Conservation (phyloP, 495 filamentous ascomycete species). For the Aspergillus conjunctus region DNA sequence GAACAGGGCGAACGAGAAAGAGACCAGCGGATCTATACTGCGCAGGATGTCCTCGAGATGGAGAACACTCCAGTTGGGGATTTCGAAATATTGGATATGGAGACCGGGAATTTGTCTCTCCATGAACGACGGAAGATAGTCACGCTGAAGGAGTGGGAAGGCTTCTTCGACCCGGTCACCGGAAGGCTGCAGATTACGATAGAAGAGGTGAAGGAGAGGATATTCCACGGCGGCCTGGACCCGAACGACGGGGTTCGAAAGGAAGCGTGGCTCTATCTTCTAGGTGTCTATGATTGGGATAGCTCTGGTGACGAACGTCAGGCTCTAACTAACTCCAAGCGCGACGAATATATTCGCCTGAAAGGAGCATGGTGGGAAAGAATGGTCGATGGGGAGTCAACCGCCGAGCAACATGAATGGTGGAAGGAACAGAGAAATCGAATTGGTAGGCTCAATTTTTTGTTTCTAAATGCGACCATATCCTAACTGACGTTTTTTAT, state of each 20-base stretch:
- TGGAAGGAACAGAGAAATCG: constrained; percentile 93
- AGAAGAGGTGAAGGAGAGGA: constrained; percentile 91
- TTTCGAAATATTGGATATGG: constrained; percentile 89
- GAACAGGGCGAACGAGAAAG: constrained; percentile 90
- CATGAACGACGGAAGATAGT: constrained; percentile 74
- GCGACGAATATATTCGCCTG: constrained; percentile 91
- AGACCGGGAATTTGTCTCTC: constrained; percentile 68
- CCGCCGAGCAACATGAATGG: constrained; percentile 79
- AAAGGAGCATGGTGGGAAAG: constrained; percentile 97
- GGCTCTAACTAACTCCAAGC: constrained; percentile 76
- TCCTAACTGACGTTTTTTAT: constrained; percentile 7
- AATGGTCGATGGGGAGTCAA: constrained; percentile 77
- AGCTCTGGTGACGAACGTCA: constrained; percentile 79
- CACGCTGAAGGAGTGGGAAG: constrained; percentile 81
- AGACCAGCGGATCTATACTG: constrained; percentile 87
- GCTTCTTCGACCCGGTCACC: constrained; percentile 73
- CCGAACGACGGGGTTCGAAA: constrained; percentile 89
- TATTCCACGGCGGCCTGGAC: constrained; percentile 93
- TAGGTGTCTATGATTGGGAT: constrained; percentile 90
- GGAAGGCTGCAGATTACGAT: constrained; percentile 75
- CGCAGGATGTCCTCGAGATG: constrained; percentile 86
- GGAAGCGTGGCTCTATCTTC: constrained; percentile 93
- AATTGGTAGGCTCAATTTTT: constrained; percentile 67
- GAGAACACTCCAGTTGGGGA: constrained; percentile 93
- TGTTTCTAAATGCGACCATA: background rate